Evolutionary conservation across 2,329 filamentous ascomycete genomes (phyloP).

Genomic region (Fusarium albidum): DNA sequence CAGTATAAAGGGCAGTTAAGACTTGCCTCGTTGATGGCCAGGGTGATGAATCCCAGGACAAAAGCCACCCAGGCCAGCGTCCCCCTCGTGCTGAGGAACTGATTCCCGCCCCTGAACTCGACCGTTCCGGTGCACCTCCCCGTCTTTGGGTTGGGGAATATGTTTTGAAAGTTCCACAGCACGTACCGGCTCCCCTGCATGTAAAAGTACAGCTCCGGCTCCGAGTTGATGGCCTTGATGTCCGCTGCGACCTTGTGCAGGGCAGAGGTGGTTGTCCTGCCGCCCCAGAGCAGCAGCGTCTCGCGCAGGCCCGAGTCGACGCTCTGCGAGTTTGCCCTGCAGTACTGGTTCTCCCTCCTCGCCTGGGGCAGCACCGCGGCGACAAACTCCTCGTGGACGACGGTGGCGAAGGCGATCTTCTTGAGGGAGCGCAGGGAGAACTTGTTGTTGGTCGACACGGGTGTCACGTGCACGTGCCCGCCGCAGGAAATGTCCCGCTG

Average conservation of each 20-base stretch:
- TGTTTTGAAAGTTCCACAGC: slow-evolving; percentile 52
- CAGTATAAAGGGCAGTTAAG: too few species aligned
- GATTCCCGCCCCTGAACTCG: slow-evolving; percentile 51
- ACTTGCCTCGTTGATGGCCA: slow-evolving; percentile 47
- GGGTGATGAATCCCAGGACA: slow-evolving; percentile 49
- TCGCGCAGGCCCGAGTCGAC: slow-evolving; percentile 42
- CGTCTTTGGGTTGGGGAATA: slow-evolving; percentile 48
- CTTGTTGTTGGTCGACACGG: slow-evolving; percentile 43
- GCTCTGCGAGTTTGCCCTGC: slow-evolving; percentile 45
- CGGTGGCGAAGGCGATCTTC: slow-evolving; percentile 48
- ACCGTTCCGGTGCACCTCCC: slow-evolving; percentile 49
- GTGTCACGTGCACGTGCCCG: slow-evolving; percentile 52
- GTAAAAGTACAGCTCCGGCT: slow-evolving; percentile 46
- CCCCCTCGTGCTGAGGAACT: slow-evolving; percentile 48
- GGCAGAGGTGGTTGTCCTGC: slow-evolving; percentile 37
- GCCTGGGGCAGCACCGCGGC: slow-evolving; percentile 42
- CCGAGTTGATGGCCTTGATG: slow-evolving; percentile 37
- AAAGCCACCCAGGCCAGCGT: slow-evolving; percentile 51
- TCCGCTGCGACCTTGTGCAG: slow-evolving; percentile 43
- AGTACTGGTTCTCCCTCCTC: slow-evolving; percentile 49
- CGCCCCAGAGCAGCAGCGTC: slow-evolving; percentile 38
- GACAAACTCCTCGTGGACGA: slow-evolving; percentile 47
- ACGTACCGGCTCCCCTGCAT: slow-evolving; percentile 52
- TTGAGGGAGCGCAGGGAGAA: slow-evolving; percentile 48
- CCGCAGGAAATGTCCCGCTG: slow-evolving; percentile 47